Conservation (phyloP, 768 basidiomycete species). For the Phylloporus sp. region DNA sequence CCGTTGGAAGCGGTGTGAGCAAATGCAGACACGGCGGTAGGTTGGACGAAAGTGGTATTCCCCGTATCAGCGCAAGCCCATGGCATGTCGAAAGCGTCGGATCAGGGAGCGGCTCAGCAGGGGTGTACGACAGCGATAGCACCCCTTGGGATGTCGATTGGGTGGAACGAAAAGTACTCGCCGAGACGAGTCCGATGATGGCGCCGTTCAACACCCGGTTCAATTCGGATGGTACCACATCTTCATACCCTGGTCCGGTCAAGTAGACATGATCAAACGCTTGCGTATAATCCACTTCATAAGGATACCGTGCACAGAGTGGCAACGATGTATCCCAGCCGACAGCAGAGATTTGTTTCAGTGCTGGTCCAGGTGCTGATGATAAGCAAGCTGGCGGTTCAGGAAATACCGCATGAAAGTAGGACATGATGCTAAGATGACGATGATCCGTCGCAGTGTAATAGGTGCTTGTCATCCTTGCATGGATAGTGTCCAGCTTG, state of each 20-base stretch:
- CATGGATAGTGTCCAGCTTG: conserved; percentile 44
- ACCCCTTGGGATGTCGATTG: not conserved
- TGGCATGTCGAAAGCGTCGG: conserved; percentile 61
- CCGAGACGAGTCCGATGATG: conserved; percentile 67
- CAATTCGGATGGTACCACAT: conserved; percentile 70
- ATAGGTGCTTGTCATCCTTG: conserved; percentile 25
- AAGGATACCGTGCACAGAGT: conserved; percentile 66
- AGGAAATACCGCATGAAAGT: conserved; percentile 58
- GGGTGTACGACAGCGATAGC: conserved; percentile 51
- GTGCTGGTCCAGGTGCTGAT: conserved; percentile 8
- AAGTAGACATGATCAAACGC: conserved; percentile 66
- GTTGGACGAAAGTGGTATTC: conserved; percentile 24
- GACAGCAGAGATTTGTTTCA: conserved; percentile 36
- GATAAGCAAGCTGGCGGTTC: conserved; percentile 23
- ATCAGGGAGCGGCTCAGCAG: conserved; percentile 49
- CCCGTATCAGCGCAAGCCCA: conserved; percentile 76
- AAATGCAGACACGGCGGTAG: conserved; percentile 55
- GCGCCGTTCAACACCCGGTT: conserved; percentile 72
- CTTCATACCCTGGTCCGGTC: conserved; percentile 72
- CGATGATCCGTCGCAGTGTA: conserved; percentile 63
- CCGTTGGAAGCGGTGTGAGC: conserved; percentile 70
- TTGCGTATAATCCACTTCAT: conserved; percentile 55
- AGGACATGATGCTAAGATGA: conserved; percentile 65
- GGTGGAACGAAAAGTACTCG: not conserved
- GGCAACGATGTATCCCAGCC: conserved; percentile 69